These are phyloP conservation scores for Lactifluus pinguis DNA, from an alignment of 768 basidiomycete genomes.

Conservation along the genomic window DNA sequence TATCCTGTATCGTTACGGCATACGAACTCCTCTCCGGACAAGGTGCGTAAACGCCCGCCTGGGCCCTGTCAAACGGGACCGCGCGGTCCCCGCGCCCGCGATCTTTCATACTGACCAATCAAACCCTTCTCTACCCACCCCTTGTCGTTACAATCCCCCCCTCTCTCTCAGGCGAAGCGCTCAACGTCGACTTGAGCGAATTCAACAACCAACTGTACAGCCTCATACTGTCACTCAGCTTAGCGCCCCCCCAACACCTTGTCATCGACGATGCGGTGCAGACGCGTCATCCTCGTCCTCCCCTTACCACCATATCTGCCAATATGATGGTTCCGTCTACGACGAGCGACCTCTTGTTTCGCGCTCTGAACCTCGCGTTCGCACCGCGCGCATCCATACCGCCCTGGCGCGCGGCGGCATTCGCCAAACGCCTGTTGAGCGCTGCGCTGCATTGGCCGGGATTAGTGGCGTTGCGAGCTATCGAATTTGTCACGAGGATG, in stretches of 20 bases:
- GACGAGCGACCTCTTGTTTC: slow-evolving; percentile 71
- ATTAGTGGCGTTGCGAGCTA: slow-evolving; percentile 47
- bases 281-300: neutral
- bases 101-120: neutral
- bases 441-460: slow-evolving; percentile 79
- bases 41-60: slow-evolving; percentile 39
- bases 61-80: neutral
- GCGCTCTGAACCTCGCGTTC: slow-evolving; percentile 75
- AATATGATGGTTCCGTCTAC: slow-evolving; percentile 25
- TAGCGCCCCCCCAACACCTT: slow-evolving; percentile 31
- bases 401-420: slow-evolving; percentile 77
- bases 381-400: slow-evolving; percentile 60
- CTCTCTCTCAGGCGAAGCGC: slow-evolving; percentile 67
- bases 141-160: no score
- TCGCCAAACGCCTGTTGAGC: slow-evolving; percentile 83
- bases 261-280: slow-evolving; percentile 42
- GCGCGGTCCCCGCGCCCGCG: slow-evolving; percentile 1
- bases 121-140: no score
- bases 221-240: slow-evolving; percentile 65
- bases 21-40: slow-evolving; percentile 95
- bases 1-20: slow-evolving; percentile 91
- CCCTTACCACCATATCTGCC: neutral
- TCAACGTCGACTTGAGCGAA: slow-evolving; percentile 89
- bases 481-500: slow-evolving; percentile 67
- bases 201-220: slow-evolving; percentile 81